These are phyloP conservation scores for Nakazawaea holstii DNA, from an alignment of 805 yeast genomes.

Conservation along the genomic window DNA sequence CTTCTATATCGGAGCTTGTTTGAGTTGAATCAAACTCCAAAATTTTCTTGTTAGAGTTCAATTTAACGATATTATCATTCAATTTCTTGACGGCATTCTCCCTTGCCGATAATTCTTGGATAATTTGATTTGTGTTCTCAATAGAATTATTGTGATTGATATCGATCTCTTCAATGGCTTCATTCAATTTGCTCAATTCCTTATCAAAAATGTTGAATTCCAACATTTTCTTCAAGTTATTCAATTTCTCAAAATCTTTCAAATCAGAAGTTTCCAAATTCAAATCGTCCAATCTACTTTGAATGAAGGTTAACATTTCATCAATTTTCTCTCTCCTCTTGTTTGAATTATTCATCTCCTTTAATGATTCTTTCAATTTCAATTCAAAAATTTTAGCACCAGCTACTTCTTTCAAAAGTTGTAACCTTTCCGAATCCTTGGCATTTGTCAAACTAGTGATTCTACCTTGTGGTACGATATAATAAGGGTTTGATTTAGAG, in stretches of 20 bases:
- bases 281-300: constrained; percentile 69
- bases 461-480: constrained; percentile 95
- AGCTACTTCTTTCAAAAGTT: constrained; percentile 82
- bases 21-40: constrained; percentile 52
- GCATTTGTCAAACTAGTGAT: constrained; percentile 87
- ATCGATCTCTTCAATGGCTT: constrained; percentile 57
- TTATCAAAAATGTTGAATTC: constrained; percentile 76
- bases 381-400: constrained; percentile 91
- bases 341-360: constrained; percentile 72
- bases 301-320: constrained; percentile 65
- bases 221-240: constrained; percentile 59
- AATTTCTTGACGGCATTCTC: constrained; percentile 46
- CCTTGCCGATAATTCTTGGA: constrained; percentile 53
- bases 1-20: constrained; percentile 42
- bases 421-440: constrained; percentile 75
- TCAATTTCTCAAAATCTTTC: constrained; percentile 61
- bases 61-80: constrained; percentile 37
- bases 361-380: constrained; percentile 70
- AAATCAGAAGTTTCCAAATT: constrained; percentile 77
- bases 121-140: constrained; percentile 46
- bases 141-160: constrained; percentile 46
- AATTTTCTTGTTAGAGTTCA: constrained; percentile 45
- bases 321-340: constrained; percentile 67
- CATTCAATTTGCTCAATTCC: constrained; percentile 60
- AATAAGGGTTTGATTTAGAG: constrained; percentile 84